Conservation (phyloP, 306 rosid species). For the Cucumis melo region DNA sequence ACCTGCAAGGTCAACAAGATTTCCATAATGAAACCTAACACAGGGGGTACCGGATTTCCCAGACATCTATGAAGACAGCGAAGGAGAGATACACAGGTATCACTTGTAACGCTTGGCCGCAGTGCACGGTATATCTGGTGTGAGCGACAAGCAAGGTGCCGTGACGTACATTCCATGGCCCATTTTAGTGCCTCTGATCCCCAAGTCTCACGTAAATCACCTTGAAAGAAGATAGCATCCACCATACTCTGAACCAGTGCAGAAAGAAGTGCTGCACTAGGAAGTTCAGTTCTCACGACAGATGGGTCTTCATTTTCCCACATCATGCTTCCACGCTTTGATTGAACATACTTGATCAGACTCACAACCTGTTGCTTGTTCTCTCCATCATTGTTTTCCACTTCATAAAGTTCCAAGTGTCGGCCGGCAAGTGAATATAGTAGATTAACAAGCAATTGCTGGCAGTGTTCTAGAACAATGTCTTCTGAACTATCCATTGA, state of each 20-base stretch:
- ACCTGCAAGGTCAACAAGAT: conserved; percentile 91
- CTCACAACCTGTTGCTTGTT: conserved; percentile 99
- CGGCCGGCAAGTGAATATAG: conserved; percentile 96
- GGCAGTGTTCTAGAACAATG: conserved; percentile 95
- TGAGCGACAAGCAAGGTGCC: conserved; percentile 96
- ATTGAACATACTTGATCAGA: conserved; percentile 94
- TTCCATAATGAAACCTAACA: conserved; percentile 93
- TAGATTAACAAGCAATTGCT: conserved; percentile 95
- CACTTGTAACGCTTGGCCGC: conserved; percentile 93
- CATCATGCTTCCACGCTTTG: conserved; percentile 99
- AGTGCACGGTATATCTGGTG: conserved; percentile 98
- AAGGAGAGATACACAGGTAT: conserved; percentile 86
- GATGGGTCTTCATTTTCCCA: conserved; percentile 99
- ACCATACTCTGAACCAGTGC: conserved; percentile 99
- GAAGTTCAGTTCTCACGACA: conserved; percentile 87
- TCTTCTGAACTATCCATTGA: conserved; percentile 99
- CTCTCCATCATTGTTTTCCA: conserved; percentile 93
- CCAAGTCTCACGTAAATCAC: conserved; percentile 98
- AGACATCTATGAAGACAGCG: conserved; percentile 96
- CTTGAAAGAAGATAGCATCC: conserved; percentile 99
- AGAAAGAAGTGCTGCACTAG: conserved; percentile 97
- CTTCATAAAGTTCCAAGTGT: conserved; percentile 96
- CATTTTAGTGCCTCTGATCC: conserved; percentile 94
- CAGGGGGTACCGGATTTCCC: conserved; percentile 91
- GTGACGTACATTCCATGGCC: conserved; percentile 99